Conservation (phyloP, 495 filamentous ascomycete species). For the Lasiosphaeria hispida region DNA sequence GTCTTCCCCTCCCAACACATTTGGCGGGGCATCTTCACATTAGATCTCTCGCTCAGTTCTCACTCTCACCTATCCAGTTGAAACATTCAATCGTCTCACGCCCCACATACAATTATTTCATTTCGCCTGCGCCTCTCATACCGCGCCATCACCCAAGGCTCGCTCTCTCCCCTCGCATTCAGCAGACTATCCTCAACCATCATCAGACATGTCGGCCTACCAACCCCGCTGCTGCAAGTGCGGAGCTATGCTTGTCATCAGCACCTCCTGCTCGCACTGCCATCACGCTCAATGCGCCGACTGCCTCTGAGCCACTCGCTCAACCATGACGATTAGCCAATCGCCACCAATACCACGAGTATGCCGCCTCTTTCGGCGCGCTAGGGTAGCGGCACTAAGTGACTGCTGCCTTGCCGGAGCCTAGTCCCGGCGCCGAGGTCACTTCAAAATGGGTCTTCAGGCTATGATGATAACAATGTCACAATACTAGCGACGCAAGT, state of each 20-base stretch:
- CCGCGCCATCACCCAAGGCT: neutral
- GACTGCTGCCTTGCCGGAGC: too few species aligned
- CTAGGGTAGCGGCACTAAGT: neutral
- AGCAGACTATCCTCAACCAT: neutral
- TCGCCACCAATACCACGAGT: neutral
- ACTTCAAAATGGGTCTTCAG: too few species aligned
- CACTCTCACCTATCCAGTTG: neutral
- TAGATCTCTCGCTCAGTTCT: neutral
- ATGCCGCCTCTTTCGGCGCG: neutral
- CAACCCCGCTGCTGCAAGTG: slow-evolving; percentile 48
- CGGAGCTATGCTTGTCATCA: slow-evolving; percentile 49
- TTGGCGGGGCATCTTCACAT: neutral
- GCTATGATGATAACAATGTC: too few species aligned
- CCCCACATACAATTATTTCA: neutral
- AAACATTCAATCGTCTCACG: neutral
- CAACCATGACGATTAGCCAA: neutral
- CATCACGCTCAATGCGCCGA: slow-evolving; percentile 42
- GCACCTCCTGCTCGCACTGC: slow-evolving; percentile 43
- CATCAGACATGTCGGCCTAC: slow-evolving; percentile 33
- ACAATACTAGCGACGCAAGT: too few species aligned
- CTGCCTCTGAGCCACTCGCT: slow-evolving; percentile 32
- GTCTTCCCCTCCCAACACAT: neutral
- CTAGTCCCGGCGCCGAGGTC: too few species aligned
- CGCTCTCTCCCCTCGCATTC: neutral
- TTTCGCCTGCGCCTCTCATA: neutral